Evolutionary conservation across 192 early-diverging fungal species (phyloP).

Genomic region (Neocallimastix lanati): DNA sequence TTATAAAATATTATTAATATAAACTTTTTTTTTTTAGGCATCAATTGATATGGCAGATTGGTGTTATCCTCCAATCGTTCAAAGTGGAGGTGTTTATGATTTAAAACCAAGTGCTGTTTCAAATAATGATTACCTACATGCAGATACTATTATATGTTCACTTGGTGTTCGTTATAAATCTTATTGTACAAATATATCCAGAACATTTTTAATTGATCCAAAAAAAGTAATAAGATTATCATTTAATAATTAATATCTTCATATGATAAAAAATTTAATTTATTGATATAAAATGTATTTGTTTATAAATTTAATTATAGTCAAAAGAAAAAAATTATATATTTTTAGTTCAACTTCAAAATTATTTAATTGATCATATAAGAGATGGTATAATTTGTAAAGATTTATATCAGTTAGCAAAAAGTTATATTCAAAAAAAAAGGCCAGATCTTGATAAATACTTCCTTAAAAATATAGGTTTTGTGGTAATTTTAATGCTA

Average conservation of each 20-base stretch:
- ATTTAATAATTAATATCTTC: no score
- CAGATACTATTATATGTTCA: slow-evolving; percentile 80
- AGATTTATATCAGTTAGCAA: slow-evolving; percentile 55
- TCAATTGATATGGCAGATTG: slow-evolving; percentile 56
- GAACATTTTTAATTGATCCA: slow-evolving; percentile 91
- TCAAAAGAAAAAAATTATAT: slow-evolving; percentile 82
- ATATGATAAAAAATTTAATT: no score
- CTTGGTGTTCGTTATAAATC: slow-evolving; percentile 84
- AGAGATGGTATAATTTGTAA: slow-evolving; percentile 54
- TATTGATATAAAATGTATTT: no score
- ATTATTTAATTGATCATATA: slow-evolving; percentile 23
- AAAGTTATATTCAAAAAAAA: slow-evolving; percentile 48
- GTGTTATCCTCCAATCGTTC: slow-evolving; percentile 85
- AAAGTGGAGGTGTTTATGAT: slow-evolving; percentile 87
- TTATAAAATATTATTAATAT: no score
- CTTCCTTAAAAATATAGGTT: slow-evolving; percentile 77
- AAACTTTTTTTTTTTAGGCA: no score
- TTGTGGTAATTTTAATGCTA: slow-evolving; percentile 45
- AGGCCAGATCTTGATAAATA: slow-evolving; percentile 70
- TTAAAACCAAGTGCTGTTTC: slow-evolving; percentile 62
- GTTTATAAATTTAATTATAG: no score
- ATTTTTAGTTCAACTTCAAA: slow-evolving; percentile 71
- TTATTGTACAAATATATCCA: slow-evolving; percentile 84
- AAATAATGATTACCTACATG: slow-evolving; percentile 52
- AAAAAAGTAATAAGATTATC: no score